Evolutionary conservation across 2,329 filamentous ascomycete genomes (phyloP), one percentile per base, ranked within the genome.

Genomic region (Aspergillus sergii): DNA sequence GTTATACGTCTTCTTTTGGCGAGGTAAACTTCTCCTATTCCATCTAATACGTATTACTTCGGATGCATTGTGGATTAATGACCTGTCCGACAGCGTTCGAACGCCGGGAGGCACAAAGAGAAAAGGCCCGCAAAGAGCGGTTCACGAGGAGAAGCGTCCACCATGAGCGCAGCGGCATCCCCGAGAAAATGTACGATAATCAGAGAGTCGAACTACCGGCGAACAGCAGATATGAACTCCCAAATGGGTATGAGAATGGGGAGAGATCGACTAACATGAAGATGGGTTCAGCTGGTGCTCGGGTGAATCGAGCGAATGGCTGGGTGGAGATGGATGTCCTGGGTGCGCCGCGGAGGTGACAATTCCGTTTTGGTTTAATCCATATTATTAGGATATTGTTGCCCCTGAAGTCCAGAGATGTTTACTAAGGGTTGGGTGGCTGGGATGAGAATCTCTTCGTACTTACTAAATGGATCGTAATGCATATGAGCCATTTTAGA

Each of bases 1-100:
- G 0, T 60, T 73, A 3, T 80, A 80, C 56, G 69, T 72, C 28
- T 57, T 74, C 45, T 61, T 78, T 53, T 80, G 78, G 78, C 68
- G 72, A 36, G 65, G 76, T 79, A 63, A 55, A 69, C 69, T 26
- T 43, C 45, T 19, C 28, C 10, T 21, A n/a, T n/a, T 21, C 19
- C 16, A 16, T 10, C 11, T 12, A 26, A 4, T 57, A 50, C 16
- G 4, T n/a, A 39, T 23, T 16, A 16, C 26, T 6, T n/a, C 12
- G 28, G 30, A 7, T 16, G 16, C 4, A 19, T 16, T 26, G 16
- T 28, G 36, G 30, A 58, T n/a, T 30, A 28, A 7, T 19, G 19
- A 14, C 5, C n/a, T 8, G 21, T 26, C 26, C 10, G 19, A 64
- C 63, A 60, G 70, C 65, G 6, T 69, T 70, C 61, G 73, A 71